Evolutionary conservation across 345 rosid genomes (phyloP).

Genomic region (Citrus sinensis): DVS_A1.0 CM039169.1:4591001-4591500

Average conservation of each 20-base stretch:
- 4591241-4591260: constrained; percentile 28
- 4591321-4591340: constrained; percentile 36
- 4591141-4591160: constrained; percentile 27
- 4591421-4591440: constrained; percentile 33
- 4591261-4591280: constrained; percentile 36
- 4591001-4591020: constrained; percentile 33
- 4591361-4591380: constrained; percentile 64
- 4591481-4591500: constrained; percentile 53
- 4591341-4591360: constrained; percentile 70
- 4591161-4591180: constrained; percentile 28
- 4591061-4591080: constrained; percentile 26
- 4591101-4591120: constrained; percentile 49
- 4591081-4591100: constrained; percentile 40
- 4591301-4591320: constrained; percentile 34
- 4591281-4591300: constrained; percentile 33
- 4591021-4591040: constrained; percentile 51
- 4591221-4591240: constrained; percentile 22
- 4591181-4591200: constrained; percentile 34
- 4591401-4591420: constrained; percentile 48
- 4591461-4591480: constrained; percentile 47
- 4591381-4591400: constrained; percentile 57
- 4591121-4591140: constrained; percentile 13
- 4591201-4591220: constrained; percentile 35
- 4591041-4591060: constrained; percentile 41
- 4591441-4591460: constrained; percentile 63